phyloP scores from a whole-genome alignment of 1,139 yeast genomes.

The Sugiyamaella xylanicola region DNA sequence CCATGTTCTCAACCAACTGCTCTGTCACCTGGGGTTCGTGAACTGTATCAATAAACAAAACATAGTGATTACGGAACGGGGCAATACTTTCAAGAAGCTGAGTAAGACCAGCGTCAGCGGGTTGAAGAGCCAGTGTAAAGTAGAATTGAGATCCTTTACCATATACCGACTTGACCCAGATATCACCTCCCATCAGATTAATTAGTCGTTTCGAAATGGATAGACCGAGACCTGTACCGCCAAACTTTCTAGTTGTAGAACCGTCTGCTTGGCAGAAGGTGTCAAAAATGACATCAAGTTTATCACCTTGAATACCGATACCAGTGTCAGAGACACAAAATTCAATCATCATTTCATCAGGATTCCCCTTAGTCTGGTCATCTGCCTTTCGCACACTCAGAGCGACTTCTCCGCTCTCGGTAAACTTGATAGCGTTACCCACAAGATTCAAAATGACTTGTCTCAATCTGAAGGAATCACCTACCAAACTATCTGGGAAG shows the following conservation, averaged over 20 bases:
- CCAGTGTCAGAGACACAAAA: conserved; percentile 90
- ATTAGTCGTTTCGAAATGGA: conserved; percentile 85
- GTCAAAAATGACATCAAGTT: conserved; percentile 79
- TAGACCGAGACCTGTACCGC: conserved; percentile 87
- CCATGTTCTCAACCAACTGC: conserved; percentile 56
- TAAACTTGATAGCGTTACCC: conserved; percentile 86
- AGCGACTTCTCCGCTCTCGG: conserved; percentile 74
- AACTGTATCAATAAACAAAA: conserved; percentile 67
- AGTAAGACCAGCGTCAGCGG: conserved; percentile 65
- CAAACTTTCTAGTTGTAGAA: conserved; percentile 85
- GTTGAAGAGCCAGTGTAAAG: conserved; percentile 76
- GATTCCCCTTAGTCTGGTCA: conserved; percentile 44
- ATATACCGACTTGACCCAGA: conserved; percentile 81
- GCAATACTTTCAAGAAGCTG: conserved; percentile 69
- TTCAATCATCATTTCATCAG: conserved; percentile 67
- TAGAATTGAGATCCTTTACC: conserved; percentile 84
- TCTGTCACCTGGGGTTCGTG: conserved; percentile 56
- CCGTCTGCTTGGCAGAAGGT: conserved; percentile 94
- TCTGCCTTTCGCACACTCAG: conserved; percentile 47
- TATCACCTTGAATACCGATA: conserved; percentile 82
- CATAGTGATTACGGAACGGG: conserved; percentile 72
- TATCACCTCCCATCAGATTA: conserved; percentile 86
- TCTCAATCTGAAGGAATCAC: conserved; percentile 82
- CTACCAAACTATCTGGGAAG: conserved; percentile 82
- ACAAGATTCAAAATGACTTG: conserved; percentile 83